A percentile compares a stretch with the other conserved stretches of the same genome.
These are phyloP conservation scores for Miamiensis avidus DNA, from an alignment of 169 alveolate species.

Conservation along the genomic window DNA sequence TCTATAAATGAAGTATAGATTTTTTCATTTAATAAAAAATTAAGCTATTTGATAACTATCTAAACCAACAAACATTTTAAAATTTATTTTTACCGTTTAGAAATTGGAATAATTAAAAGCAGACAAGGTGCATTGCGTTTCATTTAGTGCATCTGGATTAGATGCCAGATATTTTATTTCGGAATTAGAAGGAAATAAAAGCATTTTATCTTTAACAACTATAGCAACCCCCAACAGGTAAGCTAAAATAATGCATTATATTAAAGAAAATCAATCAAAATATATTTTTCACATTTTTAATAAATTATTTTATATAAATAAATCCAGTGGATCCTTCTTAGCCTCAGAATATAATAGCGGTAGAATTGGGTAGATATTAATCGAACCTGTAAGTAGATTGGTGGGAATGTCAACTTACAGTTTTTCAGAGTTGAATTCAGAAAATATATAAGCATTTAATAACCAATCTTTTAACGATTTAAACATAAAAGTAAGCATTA, in stretches of 20 bases:
- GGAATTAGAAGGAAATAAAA: slow-evolving; percentile 14
- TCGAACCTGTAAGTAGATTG: not conserved
- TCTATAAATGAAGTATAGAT: slow-evolving; percentile 4
- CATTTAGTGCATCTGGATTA: slow-evolving; percentile 27
- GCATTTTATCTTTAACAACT: slow-evolving; percentile 8
- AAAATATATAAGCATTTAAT: no score
- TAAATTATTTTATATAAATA: no score
- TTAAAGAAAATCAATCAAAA: not conserved
- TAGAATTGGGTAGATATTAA: not conserved
- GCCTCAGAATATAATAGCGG: not conserved
- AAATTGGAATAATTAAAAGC: not conserved
- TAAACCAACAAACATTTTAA: no score
- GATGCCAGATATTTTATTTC: slow-evolving; percentile 22
- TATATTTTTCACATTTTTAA: not conserved
- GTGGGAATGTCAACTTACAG: not conserved
- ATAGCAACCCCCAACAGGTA: slow-evolving; percentile 33
- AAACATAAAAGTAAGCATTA: no score
- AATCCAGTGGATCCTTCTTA: not conserved
- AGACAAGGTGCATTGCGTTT: slow-evolving; percentile 7
- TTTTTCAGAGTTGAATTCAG: not conserved
- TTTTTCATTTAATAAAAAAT: no score
- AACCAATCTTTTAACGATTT: not conserved
- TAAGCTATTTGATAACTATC: no score
- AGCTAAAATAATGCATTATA: not conserved
- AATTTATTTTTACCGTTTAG: not conserved